phyloP scores from a whole-genome alignment of 108 stramenopile species.

The Seminavis robusta region DNA sequence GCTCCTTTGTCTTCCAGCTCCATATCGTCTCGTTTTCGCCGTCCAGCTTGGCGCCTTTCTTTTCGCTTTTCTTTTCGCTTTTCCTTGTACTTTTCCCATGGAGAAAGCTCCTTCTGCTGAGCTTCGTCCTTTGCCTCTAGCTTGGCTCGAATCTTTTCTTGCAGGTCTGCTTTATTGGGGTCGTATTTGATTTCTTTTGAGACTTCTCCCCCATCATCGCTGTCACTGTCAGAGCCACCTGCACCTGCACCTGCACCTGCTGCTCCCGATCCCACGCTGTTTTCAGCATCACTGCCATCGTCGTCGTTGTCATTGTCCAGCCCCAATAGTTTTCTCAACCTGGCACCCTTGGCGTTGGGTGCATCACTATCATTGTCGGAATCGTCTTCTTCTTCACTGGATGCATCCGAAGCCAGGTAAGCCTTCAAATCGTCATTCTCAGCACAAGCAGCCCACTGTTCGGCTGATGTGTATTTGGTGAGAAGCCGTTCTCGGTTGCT shows the following conservation, averaged over 20 bases:
- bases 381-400: conserved; percentile 55
- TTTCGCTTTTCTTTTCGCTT: conserved; percentile 81
- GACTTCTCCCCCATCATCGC: conserved; percentile 28
- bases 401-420: conserved; percentile 84
- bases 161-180: conserved; percentile 61
- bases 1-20: neutral
- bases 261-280: neutral
- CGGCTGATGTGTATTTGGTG: conserved; percentile 62
- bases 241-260: conserved; percentile 10
- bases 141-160: conserved; percentile 76
- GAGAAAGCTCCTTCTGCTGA: conserved; percentile 54
- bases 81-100: conserved; percentile 84
- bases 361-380: conserved; percentile 11
- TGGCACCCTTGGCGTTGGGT: conserved; percentile 9
- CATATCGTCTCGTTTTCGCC: conserved; percentile 27
- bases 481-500: conserved; percentile 75
- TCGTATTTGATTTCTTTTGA: conserved; percentile 54
- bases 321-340: conserved; percentile 24
- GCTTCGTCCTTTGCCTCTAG: conserved; percentile 30
- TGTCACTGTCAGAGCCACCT: neutral
- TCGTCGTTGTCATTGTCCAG: conserved; percentile 28
- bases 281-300: conserved; percentile 16
- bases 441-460: conserved; percentile 70
- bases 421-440: conserved; percentile 86
- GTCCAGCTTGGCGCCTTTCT: conserved; percentile 55